Evolutionary conservation across 768 basidiomycete species (phyloP), one percentile per base, ranked within the genome.

Genomic region (Multifurca ochricompacta): DNA sequence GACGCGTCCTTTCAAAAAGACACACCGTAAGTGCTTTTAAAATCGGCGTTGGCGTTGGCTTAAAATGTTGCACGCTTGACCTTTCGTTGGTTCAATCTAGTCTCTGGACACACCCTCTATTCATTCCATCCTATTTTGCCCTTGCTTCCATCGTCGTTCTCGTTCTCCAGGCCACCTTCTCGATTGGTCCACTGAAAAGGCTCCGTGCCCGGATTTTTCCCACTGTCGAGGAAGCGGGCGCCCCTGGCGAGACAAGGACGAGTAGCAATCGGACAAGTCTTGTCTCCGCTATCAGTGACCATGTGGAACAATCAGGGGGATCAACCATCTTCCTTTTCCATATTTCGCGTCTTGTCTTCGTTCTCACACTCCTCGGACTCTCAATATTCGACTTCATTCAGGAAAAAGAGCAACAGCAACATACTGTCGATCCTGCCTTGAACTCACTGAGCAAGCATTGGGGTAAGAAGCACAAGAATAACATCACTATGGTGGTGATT

Each of bases 321-420:
- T 56, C 64, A 4, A 65, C 66, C 13, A 74, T 79, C 23, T 81
- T 79, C 64, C 62, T 63, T 13, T 75, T 74, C 66, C 77, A 76
- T 58, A 48, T 79, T 30, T 59, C 69, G 1, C 72, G 82, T 21
- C 66, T 80, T 4, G 49, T 77, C 3, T 72, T 72, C 27, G 73
- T 74, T 45, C 65, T 75, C 25, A 65, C 69, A 3, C 70, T 84
- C n/a, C 68, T 84, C 21, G 74, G 67, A 4, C 63, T 84, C 14
- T 78, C 77, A 7, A 66, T 78, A 46, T 72, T 73, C 2, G 70
- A 74, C 21, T 62, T 77, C 35, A 57, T 73, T 21, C 48, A 68
- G 16, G 66, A 71, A 34, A 65, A 72, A 44, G 65, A 68, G 6
- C 36, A 30, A 6, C 41, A 68, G 6, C 36, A 30, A 6, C 41